Base-by-base conservation (phyloP, 2,329 filamentous ascomycete species). In the Trichophyton benhamiae region DNA sequence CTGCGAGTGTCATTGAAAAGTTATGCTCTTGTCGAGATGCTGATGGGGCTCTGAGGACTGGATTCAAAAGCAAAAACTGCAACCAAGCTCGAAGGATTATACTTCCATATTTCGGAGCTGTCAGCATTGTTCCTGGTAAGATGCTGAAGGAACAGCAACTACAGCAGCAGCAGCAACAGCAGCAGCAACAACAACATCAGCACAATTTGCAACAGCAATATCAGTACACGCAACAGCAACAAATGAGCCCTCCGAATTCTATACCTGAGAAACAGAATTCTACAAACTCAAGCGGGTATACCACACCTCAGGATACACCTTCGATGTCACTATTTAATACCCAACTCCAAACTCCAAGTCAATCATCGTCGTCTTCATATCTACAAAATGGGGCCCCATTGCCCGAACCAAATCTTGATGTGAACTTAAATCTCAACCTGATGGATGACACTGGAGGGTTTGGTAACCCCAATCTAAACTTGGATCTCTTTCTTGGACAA, bases 61-160 rank as follows among this genome's bases (percentile, higher is more conserved):
- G 38, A n/a, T 61, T 30, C 22, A 53, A 30, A 53, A 53, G 22
- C 22, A 53, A 53, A 53, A 36, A 52, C 13, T 46, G 55, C 27
- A 58, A 44, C 33, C 30, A 59, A 4, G 41, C 57, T 5, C 8
- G 33, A 22, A 75, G 76, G 65, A 72, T 77, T 17, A 72, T 73
- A 3, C 73, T 79, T 22, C 77, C 77, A 1, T 78, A 76, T 62
- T 78, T 78, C 69, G 75, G 80, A 22, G 78, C 72, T 8, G 72
- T 76, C 38, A 69, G 70, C 7, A 69, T 76, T 6, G 69, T 71
- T 5, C 67, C 69, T 3, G 72, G 73, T 36, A 69, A 70, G 41
- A 72, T 72, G 9, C 70, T 72, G 4, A 55, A 55, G 13, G 52
- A 55, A 3, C 61, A 17, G 38, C n/a, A 25, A n/a, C 58, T 36